These are phyloP conservation scores for Babesia gibsoni DNA, from an alignment of 169 alveolate species.

Conservation along the genomic window DNA sequence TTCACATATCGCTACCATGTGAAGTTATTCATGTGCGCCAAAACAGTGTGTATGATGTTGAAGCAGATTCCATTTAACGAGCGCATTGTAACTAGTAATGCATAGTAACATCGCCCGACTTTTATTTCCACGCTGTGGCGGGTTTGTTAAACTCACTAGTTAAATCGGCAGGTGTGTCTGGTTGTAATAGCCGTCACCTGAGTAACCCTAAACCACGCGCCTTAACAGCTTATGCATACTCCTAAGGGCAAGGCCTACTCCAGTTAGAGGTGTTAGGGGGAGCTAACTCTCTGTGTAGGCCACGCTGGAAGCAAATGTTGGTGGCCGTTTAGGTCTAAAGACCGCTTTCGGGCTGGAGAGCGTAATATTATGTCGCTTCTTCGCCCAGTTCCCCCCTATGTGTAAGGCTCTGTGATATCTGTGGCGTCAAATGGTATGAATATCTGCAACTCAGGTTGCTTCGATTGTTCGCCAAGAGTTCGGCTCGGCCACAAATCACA, in stretches of 20 bases:
- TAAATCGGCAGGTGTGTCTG: slow-evolving; percentile 33
- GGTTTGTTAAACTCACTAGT: background rate
- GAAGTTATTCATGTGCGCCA: too few relatives aligned
- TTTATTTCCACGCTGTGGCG: background rate
- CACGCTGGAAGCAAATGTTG: slow-evolving; percentile 11
- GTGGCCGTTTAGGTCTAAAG: background rate
- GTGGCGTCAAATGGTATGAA: slow-evolving; percentile 64
- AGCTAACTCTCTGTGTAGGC: slow-evolving; percentile 12
- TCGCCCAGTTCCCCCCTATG: slow-evolving; percentile 43
- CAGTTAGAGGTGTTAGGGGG: slow-evolving; percentile 12
- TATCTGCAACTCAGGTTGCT: background rate
- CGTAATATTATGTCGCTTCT: slow-evolving; percentile 5
- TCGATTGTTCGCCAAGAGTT: slow-evolving; percentile 60
- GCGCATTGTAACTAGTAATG: too few relatives aligned
- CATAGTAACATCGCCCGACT: too few relatives aligned
- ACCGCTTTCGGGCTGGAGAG: slow-evolving; percentile 11
- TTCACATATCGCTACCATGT: too few relatives aligned
- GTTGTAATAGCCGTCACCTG: slow-evolving; percentile 27
- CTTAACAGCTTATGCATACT: background rate
- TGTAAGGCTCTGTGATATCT: slow-evolving; percentile 3
- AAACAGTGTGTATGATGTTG: too few relatives aligned
- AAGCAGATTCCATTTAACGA: too few relatives aligned
- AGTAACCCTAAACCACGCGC: slow-evolving; percentile 36
- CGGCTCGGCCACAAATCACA: slow-evolving; percentile 69
- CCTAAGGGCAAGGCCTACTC: slow-evolving; percentile 19